Evolutionary conservation across 2,329 filamentous ascomycete species (phyloP).

Genomic region (Blastomyces silverae): DNA sequence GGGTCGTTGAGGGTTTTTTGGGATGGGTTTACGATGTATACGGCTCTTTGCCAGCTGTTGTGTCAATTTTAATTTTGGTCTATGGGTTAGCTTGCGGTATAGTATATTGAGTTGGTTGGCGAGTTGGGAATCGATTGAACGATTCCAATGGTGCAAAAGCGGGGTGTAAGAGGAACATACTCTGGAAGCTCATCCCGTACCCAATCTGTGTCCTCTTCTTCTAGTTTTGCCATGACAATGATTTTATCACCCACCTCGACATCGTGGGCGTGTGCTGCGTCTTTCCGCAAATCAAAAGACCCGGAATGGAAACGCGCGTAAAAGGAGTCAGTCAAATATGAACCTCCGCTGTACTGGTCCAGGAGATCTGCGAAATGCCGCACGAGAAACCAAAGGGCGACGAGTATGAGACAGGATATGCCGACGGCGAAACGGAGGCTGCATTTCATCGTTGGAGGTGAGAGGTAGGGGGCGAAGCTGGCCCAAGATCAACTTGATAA

Average conservation of each 20-base stretch:
- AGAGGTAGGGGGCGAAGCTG: not conserved
- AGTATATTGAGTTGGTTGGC: constrained; percentile 9
- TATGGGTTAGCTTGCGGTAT: not conserved
- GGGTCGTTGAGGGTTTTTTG: constrained; percentile 17
- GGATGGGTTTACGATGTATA: constrained; percentile 41
- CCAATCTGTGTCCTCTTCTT: constrained; percentile 43
- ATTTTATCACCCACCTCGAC: constrained; percentile 32
- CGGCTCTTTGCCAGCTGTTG: constrained; percentile 41
- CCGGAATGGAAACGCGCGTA: constrained; percentile 20
- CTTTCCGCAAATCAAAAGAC: constrained; percentile 13
- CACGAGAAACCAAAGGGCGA: constrained; percentile 31
- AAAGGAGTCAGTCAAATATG: constrained; percentile 32
- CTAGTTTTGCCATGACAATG: constrained; percentile 42
- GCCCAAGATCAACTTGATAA: not conserved
- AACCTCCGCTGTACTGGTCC: constrained; percentile 34
- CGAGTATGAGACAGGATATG: constrained; percentile 24
- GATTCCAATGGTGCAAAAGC: not conserved
- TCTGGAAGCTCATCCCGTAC: constrained; percentile 41
- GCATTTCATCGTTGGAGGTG: constrained; percentile 29
- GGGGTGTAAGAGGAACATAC: constrained; percentile 28
- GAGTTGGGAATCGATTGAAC: not conserved
- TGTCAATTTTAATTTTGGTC: no score
- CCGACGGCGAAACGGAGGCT: constrained; percentile 28
- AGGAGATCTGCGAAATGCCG: constrained; percentile 31
- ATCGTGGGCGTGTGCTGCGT: not conserved